Percentiles rank a stretch among this genome's conserved stretches.
phyloP scores from a whole-genome alignment of 305 asterid species.

The Ruellia speciosa region DNA sequence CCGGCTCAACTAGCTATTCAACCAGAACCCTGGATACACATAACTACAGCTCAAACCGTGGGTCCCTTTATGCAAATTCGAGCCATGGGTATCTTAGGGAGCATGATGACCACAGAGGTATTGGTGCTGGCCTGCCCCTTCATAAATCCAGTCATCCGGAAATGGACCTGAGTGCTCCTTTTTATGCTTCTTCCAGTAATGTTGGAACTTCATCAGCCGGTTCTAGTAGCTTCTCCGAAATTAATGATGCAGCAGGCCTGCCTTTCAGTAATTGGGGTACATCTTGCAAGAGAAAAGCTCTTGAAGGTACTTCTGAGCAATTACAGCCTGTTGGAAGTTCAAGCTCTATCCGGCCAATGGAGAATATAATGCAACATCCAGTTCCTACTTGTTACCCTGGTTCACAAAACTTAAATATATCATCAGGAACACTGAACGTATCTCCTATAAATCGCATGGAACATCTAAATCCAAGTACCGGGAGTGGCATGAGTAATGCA shows the following conservation, averaged over 20 bases:
- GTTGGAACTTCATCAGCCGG: slow-evolving; percentile 34
- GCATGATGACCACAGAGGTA: slow-evolving; percentile 26
- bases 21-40: slow-evolving; percentile 11
- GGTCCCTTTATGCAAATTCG: slow-evolving; percentile 27
- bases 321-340: slow-evolving; percentile 50
- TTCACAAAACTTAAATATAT: slow-evolving; percentile 35
- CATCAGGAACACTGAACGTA: slow-evolving; percentile 34
- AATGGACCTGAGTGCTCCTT: slow-evolving; percentile 29
- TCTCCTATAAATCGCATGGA: slow-evolving; percentile 33
- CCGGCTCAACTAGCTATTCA: slow-evolving; percentile 20
- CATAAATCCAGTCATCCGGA: slow-evolving; percentile 34
- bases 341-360: slow-evolving; percentile 40
- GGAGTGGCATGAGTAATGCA: slow-evolving; percentile 26
- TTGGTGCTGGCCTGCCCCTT: slow-evolving; percentile 25
- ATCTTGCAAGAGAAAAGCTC: slow-evolving; percentile 58
- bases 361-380: slow-evolving; percentile 34
- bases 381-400: slow-evolving; percentile 31
- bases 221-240: slow-evolving; percentile 33
- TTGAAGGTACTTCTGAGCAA: slow-evolving; percentile 53
- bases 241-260: slow-evolving; percentile 33
- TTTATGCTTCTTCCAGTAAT: slow-evolving; percentile 34
- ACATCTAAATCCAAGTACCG: slow-evolving; percentile 35
- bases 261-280: slow-evolving; percentile 48
- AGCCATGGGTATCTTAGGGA: slow-evolving; percentile 28
- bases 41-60: slow-evolving; percentile 23